A percentile compares a stretch with the other conserved stretches of the same genome.
Conservation (phyloP, 371 early-diverging fungal species). For the Nosema muscidifuracis region DNA sequence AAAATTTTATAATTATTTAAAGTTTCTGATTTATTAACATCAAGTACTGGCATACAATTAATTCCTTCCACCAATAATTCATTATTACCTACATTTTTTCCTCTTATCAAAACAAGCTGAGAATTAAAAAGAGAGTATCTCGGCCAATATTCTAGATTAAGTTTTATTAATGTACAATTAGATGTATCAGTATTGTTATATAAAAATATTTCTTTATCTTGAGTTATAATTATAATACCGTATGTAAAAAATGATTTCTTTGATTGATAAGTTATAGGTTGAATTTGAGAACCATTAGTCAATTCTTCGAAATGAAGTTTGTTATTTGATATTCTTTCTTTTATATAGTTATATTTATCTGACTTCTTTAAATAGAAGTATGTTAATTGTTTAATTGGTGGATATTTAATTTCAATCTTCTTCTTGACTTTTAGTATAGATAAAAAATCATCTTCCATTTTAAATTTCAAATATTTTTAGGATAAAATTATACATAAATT, state of each 20-base stretch:
- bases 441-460: neutral
- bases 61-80: conserved; percentile 43
- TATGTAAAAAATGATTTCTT: conserved; percentile 26
- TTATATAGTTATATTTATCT: conserved; percentile 35
- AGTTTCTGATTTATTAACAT: neutral
- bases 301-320: conserved; percentile 32
- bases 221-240: conserved; percentile 33
- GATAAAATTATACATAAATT: no score
- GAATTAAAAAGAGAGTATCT: conserved; percentile 50
- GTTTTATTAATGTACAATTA: conserved; percentile 29
- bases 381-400: no score
- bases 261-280: conserved; percentile 18
- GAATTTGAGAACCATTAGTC: conserved; percentile 29
- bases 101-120: conserved; percentile 48
- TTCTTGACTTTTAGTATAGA: neutral
- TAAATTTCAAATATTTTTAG: no score
- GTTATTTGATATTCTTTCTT: conserved; percentile 23
- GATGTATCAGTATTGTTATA: conserved; percentile 32
- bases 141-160: conserved; percentile 35
- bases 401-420: neutral
- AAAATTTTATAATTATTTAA: conserved; percentile 2
- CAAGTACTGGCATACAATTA: conserved; percentile 30
- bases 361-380: conserved; percentile 43
- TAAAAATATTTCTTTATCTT: conserved; percentile 7
- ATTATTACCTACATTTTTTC: conserved; percentile 39